Evolutionary conservation across 148 eudicot species (phyloP).

Genomic region (Cornus suecica): DNA sequence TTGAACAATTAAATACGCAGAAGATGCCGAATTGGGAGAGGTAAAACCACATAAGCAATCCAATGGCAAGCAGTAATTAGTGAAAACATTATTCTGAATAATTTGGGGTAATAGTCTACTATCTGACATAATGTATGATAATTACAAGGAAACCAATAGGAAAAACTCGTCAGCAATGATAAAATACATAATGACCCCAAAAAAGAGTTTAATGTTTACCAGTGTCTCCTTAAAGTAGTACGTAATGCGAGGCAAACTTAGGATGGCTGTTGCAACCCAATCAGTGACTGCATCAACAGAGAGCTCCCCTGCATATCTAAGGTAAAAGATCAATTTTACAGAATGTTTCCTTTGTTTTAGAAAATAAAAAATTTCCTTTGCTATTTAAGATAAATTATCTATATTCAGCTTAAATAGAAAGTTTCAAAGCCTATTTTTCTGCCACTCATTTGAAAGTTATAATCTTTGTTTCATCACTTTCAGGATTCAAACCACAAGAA

Average conservation of each 20-base stretch:
- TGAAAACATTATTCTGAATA: too few species aligned
- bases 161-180: not conserved
- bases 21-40: not conserved
- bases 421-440: not conserved
- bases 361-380: not conserved
- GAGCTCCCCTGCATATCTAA: slow-evolving; percentile 82
- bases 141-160: not conserved
- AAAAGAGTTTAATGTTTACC: slow-evolving; percentile 37
- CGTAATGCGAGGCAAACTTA: slow-evolving; percentile 73
- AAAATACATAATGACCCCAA: not conserved
- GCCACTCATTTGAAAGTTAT: not conserved
- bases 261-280: slow-evolving; percentile 73
- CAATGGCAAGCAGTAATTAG: not conserved
- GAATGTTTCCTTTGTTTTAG: not conserved
- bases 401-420: not conserved
- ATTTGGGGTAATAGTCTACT: too few species aligned
- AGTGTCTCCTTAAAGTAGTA: slow-evolving; percentile 77
- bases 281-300: slow-evolving; percentile 91
- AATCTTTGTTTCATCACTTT: not conserved
- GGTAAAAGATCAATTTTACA: slow-evolving; percentile 3
- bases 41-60: not conserved
- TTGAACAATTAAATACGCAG: not conserved
- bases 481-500: slow-evolving; percentile 6
- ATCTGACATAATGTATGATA: too few species aligned
- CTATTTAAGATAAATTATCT: not conserved